Percentiles rank a stretch among this genome's conserved stretches.
These are phyloP conservation scores for Coccinonectria pachysandricola DNA, from an alignment of 2,329 filamentous ascomycete species.

Conservation along the genomic window DNA sequence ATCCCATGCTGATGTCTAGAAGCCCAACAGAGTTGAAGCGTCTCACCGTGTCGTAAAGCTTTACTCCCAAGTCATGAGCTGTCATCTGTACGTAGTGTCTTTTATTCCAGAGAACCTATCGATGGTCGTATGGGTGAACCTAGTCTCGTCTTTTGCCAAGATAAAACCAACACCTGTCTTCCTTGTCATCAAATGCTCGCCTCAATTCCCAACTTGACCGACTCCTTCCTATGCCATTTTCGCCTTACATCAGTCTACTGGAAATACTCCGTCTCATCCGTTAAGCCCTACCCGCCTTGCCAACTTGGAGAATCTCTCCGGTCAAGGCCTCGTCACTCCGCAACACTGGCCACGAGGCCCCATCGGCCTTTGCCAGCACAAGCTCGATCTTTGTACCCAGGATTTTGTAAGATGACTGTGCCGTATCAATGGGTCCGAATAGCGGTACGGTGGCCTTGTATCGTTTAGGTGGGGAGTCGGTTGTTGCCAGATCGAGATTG, in stretches of 20 bases:
- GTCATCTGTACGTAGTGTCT: no score
- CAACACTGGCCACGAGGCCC: constrained; percentile 74
- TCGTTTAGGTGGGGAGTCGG: constrained; percentile 65
- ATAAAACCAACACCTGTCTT: no score
- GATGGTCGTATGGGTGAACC: no score
- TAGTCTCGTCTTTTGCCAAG: no score
- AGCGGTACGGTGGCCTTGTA: constrained; percentile 66
- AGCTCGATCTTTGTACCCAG: constrained; percentile 86
- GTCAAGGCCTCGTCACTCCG: constrained; percentile 61
- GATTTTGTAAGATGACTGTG: constrained; percentile 67
- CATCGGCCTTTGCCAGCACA: constrained; percentile 60
- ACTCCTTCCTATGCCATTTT: constrained; percentile 1
- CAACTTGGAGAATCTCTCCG: constrained; percentile 80
- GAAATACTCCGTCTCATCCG: constrained; percentile 1
- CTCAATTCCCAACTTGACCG: constrained; percentile 4
- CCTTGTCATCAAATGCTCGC: no score
- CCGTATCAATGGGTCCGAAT: constrained; percentile 65
- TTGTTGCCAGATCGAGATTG: constrained; percentile 73
- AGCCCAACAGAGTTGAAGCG: no score
- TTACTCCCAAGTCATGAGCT: no score
- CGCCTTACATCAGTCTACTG: constrained; percentile 1
- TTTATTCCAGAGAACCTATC: no score
- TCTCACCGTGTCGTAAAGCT: no score
- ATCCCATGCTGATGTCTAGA: no score
- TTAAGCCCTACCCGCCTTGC: constrained; percentile 55